Base-by-base conservation (phyloP, 2,329 filamentous ascomycete species). In the Aspergillus sp. region DNA sequence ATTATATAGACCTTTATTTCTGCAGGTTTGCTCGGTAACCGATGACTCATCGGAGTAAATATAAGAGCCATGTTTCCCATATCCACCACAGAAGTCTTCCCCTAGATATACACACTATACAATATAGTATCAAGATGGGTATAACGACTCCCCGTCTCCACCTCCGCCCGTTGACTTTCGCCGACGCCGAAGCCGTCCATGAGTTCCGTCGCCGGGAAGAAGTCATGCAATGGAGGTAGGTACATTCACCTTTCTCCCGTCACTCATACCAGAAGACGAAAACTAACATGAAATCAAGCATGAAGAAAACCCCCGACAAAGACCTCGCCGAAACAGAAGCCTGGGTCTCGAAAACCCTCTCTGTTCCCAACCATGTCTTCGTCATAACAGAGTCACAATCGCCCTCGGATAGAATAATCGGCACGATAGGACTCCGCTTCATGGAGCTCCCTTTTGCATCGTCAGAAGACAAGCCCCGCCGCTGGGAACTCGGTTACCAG, bases 401-500 rank as follows among this genome's bases (percentile, higher is more conserved):
- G 19, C 3, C 17, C 17, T 19, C 40, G 43, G 44, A 30, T 11
- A 44, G 38, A 35, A 38, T 59, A 1, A 41, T 58, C 32, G 55
- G 46, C 3, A 45, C 44, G 2, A 7, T 53, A 3, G 52, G 53
- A 2, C n/a, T 61, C 13, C 43, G 43, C 3, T 19, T 26, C 5
- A 17, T 42, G 11, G 16, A 42, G 7, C 14, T n/a, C 2, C 17
- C 6, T 2, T 11, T 42, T 11, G 9, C 17, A 4, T 14, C 30
- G 2, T 44, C 47, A 0, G 26, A 22, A 14, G 36, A 45, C 2
- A 26, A 36, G 9, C 19, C 20, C 24, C 33, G 45, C 14, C 36
- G 42, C 14, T 56, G 51, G 51, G 81, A 79, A 60, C 50, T 84
- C 22, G 83, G 83, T 19, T 86, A 86, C 64, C 76, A 83, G 71